These are phyloP conservation scores for Lathyrus aphaca DNA, from an alignment of 306 rosid species.

Conservation along the genomic window DNA sequence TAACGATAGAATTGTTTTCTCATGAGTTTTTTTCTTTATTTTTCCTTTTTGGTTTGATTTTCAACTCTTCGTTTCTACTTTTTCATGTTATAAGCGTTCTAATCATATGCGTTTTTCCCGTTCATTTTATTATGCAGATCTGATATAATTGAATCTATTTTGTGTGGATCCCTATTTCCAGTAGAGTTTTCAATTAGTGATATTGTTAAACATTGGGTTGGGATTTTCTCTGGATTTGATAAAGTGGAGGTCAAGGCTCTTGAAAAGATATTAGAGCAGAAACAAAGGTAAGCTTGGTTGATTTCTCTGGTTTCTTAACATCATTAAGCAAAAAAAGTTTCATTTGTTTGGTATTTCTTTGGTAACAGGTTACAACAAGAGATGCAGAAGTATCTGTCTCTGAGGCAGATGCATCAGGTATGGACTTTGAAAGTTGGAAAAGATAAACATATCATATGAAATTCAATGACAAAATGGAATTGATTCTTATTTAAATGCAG, in stretches of 20 bases:
- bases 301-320: slow-evolving; percentile 32
- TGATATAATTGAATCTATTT: slow-evolving; percentile 82
- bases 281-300: slow-evolving; percentile 71
- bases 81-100: slow-evolving; percentile 20
- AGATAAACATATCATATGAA: slow-evolving; percentile 31
- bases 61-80: slow-evolving; percentile 12
- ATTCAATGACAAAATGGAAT: slow-evolving; percentile 38
- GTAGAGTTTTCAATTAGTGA: slow-evolving; percentile 62
- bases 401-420: slow-evolving; percentile 82
- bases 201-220: slow-evolving; percentile 81
- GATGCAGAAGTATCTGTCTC: slow-evolving; percentile 88
- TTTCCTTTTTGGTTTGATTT: slow-evolving; percentile 17
- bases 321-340: slow-evolving; percentile 45
- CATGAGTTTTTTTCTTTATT: slow-evolving; percentile 1
- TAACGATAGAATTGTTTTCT: neutral
- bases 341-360: slow-evolving; percentile 52
- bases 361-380: slow-evolving; percentile 92
- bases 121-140: slow-evolving; percentile 65
- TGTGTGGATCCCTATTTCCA: slow-evolving; percentile 84
- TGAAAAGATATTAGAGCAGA: slow-evolving; percentile 95
- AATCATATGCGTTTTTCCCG: slow-evolving; percentile 20
- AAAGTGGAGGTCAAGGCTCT: slow-evolving; percentile 96
- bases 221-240: slow-evolving; percentile 74
- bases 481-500: slow-evolving; percentile 66
- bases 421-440: slow-evolving; percentile 45